These are phyloP conservation scores for Pseudocercospora eumusae DNA, from an alignment of 2,329 filamentous ascomycete species.

Conservation along the genomic window DNA sequence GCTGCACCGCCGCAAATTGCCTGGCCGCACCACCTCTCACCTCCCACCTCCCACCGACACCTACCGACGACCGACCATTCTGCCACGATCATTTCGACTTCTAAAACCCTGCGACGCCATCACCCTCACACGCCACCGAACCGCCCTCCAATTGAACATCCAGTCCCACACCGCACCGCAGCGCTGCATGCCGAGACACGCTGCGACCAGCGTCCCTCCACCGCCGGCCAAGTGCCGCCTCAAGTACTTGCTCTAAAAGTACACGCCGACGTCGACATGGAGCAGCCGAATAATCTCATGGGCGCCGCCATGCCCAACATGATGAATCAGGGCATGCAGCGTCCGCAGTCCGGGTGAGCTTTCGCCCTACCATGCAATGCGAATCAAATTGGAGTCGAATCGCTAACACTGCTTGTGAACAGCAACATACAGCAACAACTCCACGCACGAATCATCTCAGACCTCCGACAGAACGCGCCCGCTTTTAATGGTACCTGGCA, in stretches of 20 bases:
- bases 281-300: slow-evolving; percentile 10
- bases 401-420: not conserved
- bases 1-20: slow-evolving; percentile 6
- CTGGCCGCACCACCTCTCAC: not conserved
- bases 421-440: slow-evolving; percentile 33
- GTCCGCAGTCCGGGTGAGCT: slow-evolving; percentile 29
- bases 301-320: slow-evolving; percentile 6
- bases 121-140: not conserved
- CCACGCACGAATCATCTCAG: slow-evolving; percentile 32
- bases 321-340: slow-evolving; percentile 25
- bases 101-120: not conserved
- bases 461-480: slow-evolving; percentile 27
- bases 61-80: not conserved
- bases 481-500: slow-evolving; percentile 38
- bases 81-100: not conserved
- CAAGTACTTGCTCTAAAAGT: not conserved
- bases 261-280: slow-evolving; percentile 9
- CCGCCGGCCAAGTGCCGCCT: slow-evolving; percentile 7
- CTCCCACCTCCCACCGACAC: too few relatives aligned
- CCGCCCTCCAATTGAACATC: not conserved
- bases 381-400: not conserved
- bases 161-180: slow-evolving; percentile 5
- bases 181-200: slow-evolving; percentile 15
- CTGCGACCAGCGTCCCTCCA: not conserved
- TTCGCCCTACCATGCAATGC: not conserved